Evolutionary conservation across 768 basidiomycete species (phyloP).

Genomic region (Strobilomyces echinocephalus): DNA sequence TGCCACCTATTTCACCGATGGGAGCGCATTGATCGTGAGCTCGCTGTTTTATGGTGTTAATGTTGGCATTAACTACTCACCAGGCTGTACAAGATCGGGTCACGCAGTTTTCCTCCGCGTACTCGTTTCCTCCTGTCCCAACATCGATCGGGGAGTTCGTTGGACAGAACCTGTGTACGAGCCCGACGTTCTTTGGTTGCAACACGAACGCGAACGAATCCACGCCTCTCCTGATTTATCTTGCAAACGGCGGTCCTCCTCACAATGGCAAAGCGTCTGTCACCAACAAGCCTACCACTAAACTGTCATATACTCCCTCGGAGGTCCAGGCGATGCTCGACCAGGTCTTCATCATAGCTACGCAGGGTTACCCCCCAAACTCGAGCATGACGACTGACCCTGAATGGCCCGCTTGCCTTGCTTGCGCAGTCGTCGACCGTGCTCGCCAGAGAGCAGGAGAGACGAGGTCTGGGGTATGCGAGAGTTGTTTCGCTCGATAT

Average conservation of each 20-base stretch:
- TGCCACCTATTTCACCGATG: constrained; percentile 17
- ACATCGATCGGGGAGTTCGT: constrained; percentile 25
- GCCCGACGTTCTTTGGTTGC: constrained; percentile 18
- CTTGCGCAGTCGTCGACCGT: constrained; percentile 48
- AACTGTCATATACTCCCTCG: constrained; percentile 34
- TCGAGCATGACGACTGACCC: constrained; percentile 29
- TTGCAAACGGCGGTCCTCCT: constrained; percentile 33
- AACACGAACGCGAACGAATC: constrained; percentile 6
- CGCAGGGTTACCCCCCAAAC: constrained; percentile 36
- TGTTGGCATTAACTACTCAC: background rate
- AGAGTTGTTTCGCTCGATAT: constrained; percentile 28
- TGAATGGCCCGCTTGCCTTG: constrained; percentile 22
- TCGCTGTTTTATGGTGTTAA: background rate
- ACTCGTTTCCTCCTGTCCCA: constrained; percentile 33
- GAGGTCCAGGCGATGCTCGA: constrained; percentile 42
- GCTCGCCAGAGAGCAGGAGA: constrained; percentile 28
- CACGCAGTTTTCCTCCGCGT: constrained; percentile 29
- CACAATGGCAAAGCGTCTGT: constrained; percentile 30
- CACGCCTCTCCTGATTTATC: constrained; percentile 52
- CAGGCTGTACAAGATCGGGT: constrained; percentile 38
- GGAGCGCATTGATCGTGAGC: constrained; percentile 26
- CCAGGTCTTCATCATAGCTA: constrained; percentile 40
- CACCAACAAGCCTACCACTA: constrained; percentile 41
- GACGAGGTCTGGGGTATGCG: constrained; percentile 30
- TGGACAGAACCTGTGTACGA: constrained; percentile 31